Evolutionary conservation across 768 basidiomycete species (phyloP).

Genomic region (Gloeophyllum trabeum): DNA sequence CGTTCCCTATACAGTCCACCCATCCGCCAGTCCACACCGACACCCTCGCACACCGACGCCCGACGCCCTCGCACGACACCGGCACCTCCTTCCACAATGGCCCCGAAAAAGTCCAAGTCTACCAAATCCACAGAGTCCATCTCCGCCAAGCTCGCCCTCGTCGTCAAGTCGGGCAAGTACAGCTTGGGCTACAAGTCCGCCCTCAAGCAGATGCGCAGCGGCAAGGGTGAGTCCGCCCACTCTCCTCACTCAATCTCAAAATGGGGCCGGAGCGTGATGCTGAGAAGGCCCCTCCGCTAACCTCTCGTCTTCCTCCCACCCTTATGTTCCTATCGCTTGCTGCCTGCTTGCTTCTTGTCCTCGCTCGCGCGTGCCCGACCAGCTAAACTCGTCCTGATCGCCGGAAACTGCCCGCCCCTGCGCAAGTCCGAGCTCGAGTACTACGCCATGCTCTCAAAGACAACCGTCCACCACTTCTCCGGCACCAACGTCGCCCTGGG

Average conservation of each 20-base stretch:
- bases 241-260: constrained; percentile 33
- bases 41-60: too few species aligned
- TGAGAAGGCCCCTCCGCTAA: constrained; percentile 98
- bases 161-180: constrained; percentile 99
- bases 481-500: constrained; percentile 98
- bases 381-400: constrained; percentile 99
- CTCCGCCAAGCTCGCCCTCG: constrained; percentile 83
- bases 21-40: too few species aligned
- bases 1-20: too few species aligned
- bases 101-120: constrained; percentile 93
- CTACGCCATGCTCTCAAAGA: constrained; percentile 99
- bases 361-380: constrained; percentile 2
- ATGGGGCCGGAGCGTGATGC: constrained; percentile 95
- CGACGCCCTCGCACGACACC: too few species aligned
- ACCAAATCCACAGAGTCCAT: constrained; percentile 92
- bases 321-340: constrained; percentile 11
- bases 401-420: constrained; percentile 97
- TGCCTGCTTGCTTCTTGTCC: constrained; percentile 1
- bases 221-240: constrained; percentile 70
- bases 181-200: constrained; percentile 95
- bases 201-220: constrained; percentile 94
- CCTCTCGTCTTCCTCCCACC: constrained; percentile 13
- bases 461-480: constrained; percentile 94
- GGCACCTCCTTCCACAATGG: too few species aligned
- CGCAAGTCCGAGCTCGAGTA: constrained; percentile 99